A percentile compares a stretch with the other conserved stretches of the same genome.
These are phyloP conservation scores for Stenocarpella maydis DNA, from an alignment of 2,329 filamentous ascomycete species.

Conservation along the genomic window DNA sequence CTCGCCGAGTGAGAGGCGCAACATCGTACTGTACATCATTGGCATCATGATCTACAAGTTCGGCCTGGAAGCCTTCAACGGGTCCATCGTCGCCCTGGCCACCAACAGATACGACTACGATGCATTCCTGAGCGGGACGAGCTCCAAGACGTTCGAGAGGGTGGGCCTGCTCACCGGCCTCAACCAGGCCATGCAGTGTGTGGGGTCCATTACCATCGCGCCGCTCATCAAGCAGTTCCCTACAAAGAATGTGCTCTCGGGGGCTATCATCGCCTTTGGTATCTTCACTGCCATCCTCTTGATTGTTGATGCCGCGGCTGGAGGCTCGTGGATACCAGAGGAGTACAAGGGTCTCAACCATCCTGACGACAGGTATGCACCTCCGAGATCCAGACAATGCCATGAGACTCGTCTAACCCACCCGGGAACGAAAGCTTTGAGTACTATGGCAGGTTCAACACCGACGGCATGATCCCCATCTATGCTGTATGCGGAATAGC, in stretches of 20 bases:
- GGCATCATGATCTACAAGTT: slow-evolving; percentile 63
- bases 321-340: slow-evolving; percentile 51
- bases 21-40: slow-evolving; percentile 55
- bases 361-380: slow-evolving; percentile 38
- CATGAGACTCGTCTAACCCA: not conserved
- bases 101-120: slow-evolving; percentile 60
- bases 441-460: slow-evolving; percentile 58
- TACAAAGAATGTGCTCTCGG: slow-evolving; percentile 54
- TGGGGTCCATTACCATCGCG: slow-evolving; percentile 59
- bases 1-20: slow-evolving; percentile 50
- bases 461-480: slow-evolving; percentile 58
- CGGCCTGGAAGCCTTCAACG: slow-evolving; percentile 59
- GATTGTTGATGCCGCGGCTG: slow-evolving; percentile 57
- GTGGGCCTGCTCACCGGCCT: slow-evolving; percentile 56
- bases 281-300: slow-evolving; percentile 56
- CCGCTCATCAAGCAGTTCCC: slow-evolving; percentile 57
- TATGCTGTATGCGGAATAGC: slow-evolving; percentile 52
- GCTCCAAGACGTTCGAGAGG: slow-evolving; percentile 52
- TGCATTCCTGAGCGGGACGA: slow-evolving; percentile 43
- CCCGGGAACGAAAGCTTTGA: slow-evolving; percentile 43
- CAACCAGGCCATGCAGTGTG: slow-evolving; percentile 59
- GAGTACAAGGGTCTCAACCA: slow-evolving; percentile 42
- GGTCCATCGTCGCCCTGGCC: slow-evolving; percentile 56
- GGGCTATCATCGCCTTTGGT: slow-evolving; percentile 54
- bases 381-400: no score